These are phyloP conservation scores for Wickerhamiella vanderwaltii DNA, from an alignment of 805 yeast genomes.

Conservation along the genomic window DNA sequence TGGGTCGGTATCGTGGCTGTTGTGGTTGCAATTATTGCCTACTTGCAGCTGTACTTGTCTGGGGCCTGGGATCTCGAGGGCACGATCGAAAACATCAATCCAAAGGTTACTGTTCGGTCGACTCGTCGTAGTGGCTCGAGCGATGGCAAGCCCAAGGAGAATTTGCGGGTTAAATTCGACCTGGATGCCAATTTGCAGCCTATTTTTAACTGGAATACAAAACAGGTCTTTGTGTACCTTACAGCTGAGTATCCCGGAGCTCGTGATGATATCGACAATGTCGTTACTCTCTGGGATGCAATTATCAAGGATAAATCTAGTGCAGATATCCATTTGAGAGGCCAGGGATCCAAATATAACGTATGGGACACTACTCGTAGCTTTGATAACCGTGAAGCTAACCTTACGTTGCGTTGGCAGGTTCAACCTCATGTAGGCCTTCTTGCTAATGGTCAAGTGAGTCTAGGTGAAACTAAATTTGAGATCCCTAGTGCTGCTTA, in stretches of 20 bases:
- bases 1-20: constrained; percentile 24
- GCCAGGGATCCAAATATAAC: constrained; percentile 59
- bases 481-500: constrained; percentile 6
- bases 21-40: constrained; percentile 23
- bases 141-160: constrained; percentile 61
- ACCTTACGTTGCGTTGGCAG: constrained; percentile 71
- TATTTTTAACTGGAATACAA: constrained; percentile 92
- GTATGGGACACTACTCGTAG: constrained; percentile 72
- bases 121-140: constrained; percentile 52
- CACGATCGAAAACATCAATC: constrained; percentile 14
- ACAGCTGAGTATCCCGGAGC: constrained; percentile 69
- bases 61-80: constrained; percentile 21
- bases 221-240: constrained; percentile 84
- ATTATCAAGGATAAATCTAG: constrained; percentile 50
- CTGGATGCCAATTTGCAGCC: constrained; percentile 59
- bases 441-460: constrained; percentile 51
- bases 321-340: constrained; percentile 43
- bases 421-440: constrained; percentile 87
- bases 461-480: background rate
- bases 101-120: constrained; percentile 20
- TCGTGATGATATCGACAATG: constrained; percentile 33
- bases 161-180: constrained; percentile 59
- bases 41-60: constrained; percentile 20
- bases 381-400: constrained; percentile 47
- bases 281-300: constrained; percentile 83